phyloP scores from a whole-genome alignment of 2,329 filamentous ascomycete species.

The Tolypocladium ophioglossoides region DNA sequence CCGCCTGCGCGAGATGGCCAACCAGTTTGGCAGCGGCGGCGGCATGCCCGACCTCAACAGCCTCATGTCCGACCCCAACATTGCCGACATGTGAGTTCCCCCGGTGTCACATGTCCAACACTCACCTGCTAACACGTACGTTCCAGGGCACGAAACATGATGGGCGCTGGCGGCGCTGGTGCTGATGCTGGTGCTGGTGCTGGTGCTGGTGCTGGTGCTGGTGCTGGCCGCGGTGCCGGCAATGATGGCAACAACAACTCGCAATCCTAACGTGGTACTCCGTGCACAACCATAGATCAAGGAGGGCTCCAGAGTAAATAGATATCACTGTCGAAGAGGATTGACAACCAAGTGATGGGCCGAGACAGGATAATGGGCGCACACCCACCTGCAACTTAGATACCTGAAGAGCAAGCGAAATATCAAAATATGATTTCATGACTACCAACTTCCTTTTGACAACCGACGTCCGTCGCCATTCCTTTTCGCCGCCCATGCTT shows the following conservation, averaged over 20 bases:
- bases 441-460: background rate
- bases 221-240: conserved; percentile 13
- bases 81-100: conserved; percentile 82
- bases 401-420: conserved; percentile 1
- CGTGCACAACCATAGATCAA: background rate
- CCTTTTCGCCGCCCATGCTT: background rate
- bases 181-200: background rate
- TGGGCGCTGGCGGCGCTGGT: conserved; percentile 25
- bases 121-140: background rate
- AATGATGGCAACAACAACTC: conserved; percentile 4
- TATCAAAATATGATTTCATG: conserved; percentile 1
- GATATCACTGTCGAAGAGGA: background rate
- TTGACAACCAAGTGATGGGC: background rate
- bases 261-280: background rate
- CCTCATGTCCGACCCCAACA: conserved; percentile 84
- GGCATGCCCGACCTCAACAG: conserved; percentile 81
- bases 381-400: background rate
- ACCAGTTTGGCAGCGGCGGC: conserved; percentile 62
- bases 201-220: too few species aligned
- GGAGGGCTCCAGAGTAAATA: background rate
- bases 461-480: background rate
- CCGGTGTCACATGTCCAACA: background rate
- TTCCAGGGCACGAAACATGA: conserved; percentile 34
- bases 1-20: conserved; percentile 75
- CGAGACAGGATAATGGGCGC: background rate